Percentiles rank a stretch among this genome's conserved stretches.
phyloP scores from a whole-genome alignment of 1,284 basidiomycete genomes.

The Phylloboletellus chloephorus region DNA sequence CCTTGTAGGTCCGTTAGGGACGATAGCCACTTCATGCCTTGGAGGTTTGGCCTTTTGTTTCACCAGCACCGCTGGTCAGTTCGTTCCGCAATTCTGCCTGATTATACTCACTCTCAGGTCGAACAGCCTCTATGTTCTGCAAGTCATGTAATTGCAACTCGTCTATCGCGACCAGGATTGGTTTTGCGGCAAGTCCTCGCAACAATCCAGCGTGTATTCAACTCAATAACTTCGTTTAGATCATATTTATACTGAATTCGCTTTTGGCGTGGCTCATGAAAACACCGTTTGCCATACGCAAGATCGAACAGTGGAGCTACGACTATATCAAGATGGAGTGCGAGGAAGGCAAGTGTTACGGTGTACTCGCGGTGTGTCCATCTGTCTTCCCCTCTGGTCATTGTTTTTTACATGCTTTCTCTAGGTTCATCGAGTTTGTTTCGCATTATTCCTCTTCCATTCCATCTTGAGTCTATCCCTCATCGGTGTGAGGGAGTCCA shows the following conservation, averaged over 20 bases:
- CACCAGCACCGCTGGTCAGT: conserved; percentile 73
- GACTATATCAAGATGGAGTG: conserved; percentile 99
- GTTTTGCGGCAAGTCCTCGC: conserved; percentile 70
- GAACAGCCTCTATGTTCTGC: conserved; percentile 87
- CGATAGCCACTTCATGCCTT: conserved; percentile 75
- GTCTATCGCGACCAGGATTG: conserved; percentile 95
- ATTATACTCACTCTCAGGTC: conserved; percentile 9
- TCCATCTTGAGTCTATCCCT: conserved; percentile 74
- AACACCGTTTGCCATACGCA: conserved; percentile 81
- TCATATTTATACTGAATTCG: conserved; percentile 96
- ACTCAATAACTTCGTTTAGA: conserved; percentile 39
- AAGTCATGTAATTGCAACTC: conserved; percentile 99
- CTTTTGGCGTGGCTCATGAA: conserved; percentile 96
- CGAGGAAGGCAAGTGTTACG: conserved; percentile 89
- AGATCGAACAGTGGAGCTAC: conserved; percentile 89
- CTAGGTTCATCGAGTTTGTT: conserved; percentile 94
- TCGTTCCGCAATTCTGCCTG: conserved; percentile 1
- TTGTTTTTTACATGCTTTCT: not conserved
- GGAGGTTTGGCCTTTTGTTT: conserved; percentile 79
- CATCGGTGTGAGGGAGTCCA: conserved; percentile 85
- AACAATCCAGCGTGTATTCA: not conserved
- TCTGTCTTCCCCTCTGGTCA: not conserved
- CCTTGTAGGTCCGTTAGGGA: conserved; percentile 70
- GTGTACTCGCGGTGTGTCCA: conserved; percentile 82
- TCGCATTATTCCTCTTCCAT: conserved; percentile 90